Evolutionary conservation across 257 asterid species (phyloP), one percentile per base, ranked within the genome.

Genomic region (Ajuga chamaepitys): DNA sequence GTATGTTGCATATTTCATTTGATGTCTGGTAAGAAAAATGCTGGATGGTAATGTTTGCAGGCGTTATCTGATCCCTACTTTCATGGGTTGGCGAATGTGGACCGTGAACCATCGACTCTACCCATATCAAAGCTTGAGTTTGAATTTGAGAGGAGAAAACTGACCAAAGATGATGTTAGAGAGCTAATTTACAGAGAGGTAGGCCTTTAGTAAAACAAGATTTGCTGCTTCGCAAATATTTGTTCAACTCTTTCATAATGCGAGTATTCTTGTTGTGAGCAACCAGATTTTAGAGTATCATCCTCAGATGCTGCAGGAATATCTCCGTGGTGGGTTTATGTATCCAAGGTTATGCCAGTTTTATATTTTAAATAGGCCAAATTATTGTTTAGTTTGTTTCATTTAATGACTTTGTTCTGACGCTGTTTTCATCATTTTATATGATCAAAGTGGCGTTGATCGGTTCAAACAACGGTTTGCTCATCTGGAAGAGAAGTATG

Each of bases 391-490:
- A n/a, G n/a, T 18, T 60, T 26, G 30, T 64, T 35, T 61, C 41
- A n/a, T n/a, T n/a, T n/a, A n/a, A n/a, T n/a, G 14, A 11, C n/a
- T 41, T 52, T 37, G 41, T 58, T 45, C 20, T 70, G 68, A 75
- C 58, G 38, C 59, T 34, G 38, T 24, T n/a, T n/a, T n/a, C n/a
- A n/a, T n/a, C n/a, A n/a, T n/a, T 0, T 61, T 38, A 10, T 56
- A n/a, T 75, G 18, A 68, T 18, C 46, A 65, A 75, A 92, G 98
- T 68, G 98, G 98, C 7, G 92, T 92, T 71, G 98, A 89, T 79
- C 94, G 98, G 57, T 92, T 92, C 86, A 92, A 85, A 85, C 75
- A 88, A 60, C 97, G 89, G 64, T 92, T 92, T 82, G 98, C 98
- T 30, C 97, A 92, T 83, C 89, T 92, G 52, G 98, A 92, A 72